phyloP scores from a whole-genome alignment of 1,139 yeast genomes.

The Candida labiduridarum region DNA sequence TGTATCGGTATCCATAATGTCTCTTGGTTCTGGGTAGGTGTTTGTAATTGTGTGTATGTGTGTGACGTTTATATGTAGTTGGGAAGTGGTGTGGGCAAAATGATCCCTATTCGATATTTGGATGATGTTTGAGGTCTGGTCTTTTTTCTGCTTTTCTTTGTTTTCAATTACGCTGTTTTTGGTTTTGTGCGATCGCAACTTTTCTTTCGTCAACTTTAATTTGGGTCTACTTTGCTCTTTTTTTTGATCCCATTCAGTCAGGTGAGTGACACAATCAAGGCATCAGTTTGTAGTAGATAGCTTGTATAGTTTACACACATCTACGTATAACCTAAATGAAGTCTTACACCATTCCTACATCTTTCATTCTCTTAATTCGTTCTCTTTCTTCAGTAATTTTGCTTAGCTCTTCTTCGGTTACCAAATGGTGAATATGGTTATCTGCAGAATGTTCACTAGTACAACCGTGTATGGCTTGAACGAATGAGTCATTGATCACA shows the following conservation, averaged over 20 bases:
- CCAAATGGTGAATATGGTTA: slow-evolving; percentile 56
- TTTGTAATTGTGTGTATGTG: neutral
- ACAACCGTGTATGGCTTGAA: slow-evolving; percentile 33
- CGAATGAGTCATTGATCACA: slow-evolving; percentile 32
- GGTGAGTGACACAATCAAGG: too few species aligned
- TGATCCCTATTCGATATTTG: neutral
- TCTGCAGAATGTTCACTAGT: slow-evolving; percentile 15
- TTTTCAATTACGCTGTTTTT: neutral
- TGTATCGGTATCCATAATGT: neutral
- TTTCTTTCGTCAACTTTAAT: neutral
- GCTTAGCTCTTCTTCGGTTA: slow-evolving; percentile 56
- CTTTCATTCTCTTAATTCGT: slow-evolving; percentile 24
- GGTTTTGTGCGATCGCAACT: neutral
- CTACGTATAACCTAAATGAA: neutral
- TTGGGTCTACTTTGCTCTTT: neutral
- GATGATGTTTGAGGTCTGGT: neutral
- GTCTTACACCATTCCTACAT: slow-evolving; percentile 16
- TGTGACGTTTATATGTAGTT: neutral
- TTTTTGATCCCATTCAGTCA: neutral
- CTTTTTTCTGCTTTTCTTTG: neutral
- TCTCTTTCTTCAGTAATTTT: slow-evolving; percentile 44
- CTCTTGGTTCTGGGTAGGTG: neutral
- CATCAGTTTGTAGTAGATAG: neutral
- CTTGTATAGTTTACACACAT: neutral
- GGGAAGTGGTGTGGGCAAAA: neutral